Evolutionary conservation across 83 land plant species (phyloP).

Genomic region (Isoetes engelmannii): DNA sequence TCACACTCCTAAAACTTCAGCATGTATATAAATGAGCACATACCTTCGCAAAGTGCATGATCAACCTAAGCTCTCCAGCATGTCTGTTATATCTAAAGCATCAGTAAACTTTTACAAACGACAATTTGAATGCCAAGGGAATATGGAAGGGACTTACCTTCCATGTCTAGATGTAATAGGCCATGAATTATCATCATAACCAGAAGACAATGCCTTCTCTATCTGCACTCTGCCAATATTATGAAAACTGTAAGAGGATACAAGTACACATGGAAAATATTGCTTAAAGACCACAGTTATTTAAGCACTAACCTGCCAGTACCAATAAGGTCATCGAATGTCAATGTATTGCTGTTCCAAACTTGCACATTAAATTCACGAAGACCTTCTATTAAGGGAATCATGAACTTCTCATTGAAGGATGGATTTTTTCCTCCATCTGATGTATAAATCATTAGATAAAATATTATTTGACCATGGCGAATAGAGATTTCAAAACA

Average conservation of each 20-base stretch:
- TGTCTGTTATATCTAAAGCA: constrained; percentile 19
- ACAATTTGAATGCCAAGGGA: not conserved
- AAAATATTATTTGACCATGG: no score
- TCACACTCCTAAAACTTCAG: constrained; percentile 3
- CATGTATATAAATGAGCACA: not conserved
- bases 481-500: no score
- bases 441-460: not conserved
- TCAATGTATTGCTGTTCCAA: constrained; percentile 37
- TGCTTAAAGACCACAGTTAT: not conserved
- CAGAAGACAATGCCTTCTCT: constrained; percentile 51
- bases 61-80: constrained; percentile 46
- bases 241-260: not conserved
- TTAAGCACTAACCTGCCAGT: constrained; percentile 26
- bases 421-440: constrained; percentile 40
- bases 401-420: constrained; percentile 28
- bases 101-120: not conserved
- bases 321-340: constrained; percentile 34
- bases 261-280: not conserved
- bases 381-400: constrained; percentile 32
- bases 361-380: constrained; percentile 32
- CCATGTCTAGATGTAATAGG: constrained; percentile 46
- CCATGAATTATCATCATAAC: constrained; percentile 79
- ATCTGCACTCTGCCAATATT: constrained; percentile 48
- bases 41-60: constrained; percentile 35
- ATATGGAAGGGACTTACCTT: constrained; percentile 39